These are phyloP conservation scores for Boletus nobilissimus DNA, from an alignment of 1,284 basidiomycete species.

Conservation along the genomic window DNA sequence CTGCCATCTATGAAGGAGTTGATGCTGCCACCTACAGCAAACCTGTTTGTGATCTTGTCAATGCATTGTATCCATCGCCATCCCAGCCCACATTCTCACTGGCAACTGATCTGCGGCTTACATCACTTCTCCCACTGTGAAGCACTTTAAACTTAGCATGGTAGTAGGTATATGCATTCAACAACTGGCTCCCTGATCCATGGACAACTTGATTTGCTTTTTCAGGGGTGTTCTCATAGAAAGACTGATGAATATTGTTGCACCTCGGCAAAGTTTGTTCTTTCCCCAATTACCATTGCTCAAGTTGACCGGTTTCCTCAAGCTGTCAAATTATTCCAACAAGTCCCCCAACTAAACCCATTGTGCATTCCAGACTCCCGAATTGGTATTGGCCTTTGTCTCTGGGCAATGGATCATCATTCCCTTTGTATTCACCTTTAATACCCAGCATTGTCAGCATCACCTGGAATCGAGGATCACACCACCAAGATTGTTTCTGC, in stretches of 20 bases:
- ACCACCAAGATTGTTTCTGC: constrained; percentile 58
- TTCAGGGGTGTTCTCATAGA: constrained; percentile 85
- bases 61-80: no score
- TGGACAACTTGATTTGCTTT: constrained; percentile 80
- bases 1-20: no score
- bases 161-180: constrained; percentile 79
- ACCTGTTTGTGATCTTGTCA: no score
- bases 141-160: constrained; percentile 23
- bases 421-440: no score
- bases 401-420: constrained; percentile 89
- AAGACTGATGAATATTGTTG: constrained; percentile 86
- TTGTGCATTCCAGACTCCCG: constrained; percentile 87
- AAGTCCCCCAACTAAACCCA: constrained; percentile 81
- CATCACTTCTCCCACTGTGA: no score
- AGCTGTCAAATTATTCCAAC: constrained; percentile 86
- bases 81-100: no score
- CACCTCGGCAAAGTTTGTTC: constrained; percentile 75
- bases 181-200: constrained; percentile 80
- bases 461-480: constrained; percentile 58
- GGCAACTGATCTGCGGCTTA: no score
- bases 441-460: no score
- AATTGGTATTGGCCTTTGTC: constrained; percentile 91
- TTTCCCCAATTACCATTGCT: neutral
- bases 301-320: constrained; percentile 51
- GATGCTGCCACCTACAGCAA: no score